Conservation (phyloP, 129 eudicot genomes). For the Logfia minima region DNA sequence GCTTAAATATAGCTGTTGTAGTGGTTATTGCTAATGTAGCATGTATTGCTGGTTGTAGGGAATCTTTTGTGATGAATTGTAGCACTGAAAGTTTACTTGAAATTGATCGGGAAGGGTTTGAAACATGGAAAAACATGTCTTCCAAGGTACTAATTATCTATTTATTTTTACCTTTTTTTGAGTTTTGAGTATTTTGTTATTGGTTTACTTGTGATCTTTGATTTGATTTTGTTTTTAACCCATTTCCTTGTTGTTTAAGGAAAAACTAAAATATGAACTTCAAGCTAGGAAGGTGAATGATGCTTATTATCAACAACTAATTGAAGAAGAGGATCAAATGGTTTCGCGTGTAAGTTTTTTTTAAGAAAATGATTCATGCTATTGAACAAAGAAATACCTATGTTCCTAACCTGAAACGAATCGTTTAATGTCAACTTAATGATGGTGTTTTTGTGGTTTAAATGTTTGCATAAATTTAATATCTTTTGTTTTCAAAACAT, state of each 20-base stretch:
- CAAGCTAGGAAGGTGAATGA: constrained; percentile 46
- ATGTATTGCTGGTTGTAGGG: constrained; percentile 44
- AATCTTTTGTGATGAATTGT: constrained; percentile 45
- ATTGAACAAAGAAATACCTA: neutral
- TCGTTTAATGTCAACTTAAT: neutral
- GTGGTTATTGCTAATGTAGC: neutral
- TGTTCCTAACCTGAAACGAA: neutral
- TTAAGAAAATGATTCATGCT: neutral
- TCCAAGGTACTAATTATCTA: constrained; percentile 28
- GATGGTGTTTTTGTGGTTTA: neutral
- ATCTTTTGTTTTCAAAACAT: neutral
- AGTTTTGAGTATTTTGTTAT: neutral
- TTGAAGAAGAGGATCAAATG: constrained; percentile 42
- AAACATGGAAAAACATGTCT: constrained; percentile 62
- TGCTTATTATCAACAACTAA: constrained; percentile 40
- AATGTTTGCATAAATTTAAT: neutral
- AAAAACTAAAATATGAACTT: constrained; percentile 41
- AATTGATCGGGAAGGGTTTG: constrained; percentile 48
- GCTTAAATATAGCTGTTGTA: neutral
- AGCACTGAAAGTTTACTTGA: constrained; percentile 34
- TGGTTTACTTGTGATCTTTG: neutral
- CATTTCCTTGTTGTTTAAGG: constrained; percentile 38
- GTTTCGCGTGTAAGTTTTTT: constrained; percentile 23
- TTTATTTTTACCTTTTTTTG: too few relatives aligned
- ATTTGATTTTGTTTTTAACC: neutral